These are phyloP conservation scores for Xylaria sp. DNA, from an alignment of 2,329 filamentous ascomycete species.

Conservation along the genomic window DNA sequence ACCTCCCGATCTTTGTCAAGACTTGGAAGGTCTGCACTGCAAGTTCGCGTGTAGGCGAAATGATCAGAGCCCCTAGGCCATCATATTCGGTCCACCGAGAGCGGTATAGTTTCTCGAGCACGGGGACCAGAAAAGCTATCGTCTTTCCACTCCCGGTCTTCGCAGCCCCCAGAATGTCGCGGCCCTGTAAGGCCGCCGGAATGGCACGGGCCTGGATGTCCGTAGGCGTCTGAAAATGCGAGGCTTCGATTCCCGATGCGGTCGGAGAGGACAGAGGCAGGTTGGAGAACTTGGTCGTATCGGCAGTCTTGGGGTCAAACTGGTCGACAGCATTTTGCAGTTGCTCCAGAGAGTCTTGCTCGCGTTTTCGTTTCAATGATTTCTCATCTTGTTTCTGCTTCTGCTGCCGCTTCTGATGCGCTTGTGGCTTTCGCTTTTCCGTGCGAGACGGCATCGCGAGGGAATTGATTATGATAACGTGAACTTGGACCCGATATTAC, in stretches of 20 bases:
- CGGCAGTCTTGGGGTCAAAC: constrained; percentile 67
- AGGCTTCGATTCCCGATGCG: constrained; percentile 79
- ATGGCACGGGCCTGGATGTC: constrained; percentile 94
- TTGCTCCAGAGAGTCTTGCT: constrained; percentile 54
- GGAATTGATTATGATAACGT: constrained; percentile 1
- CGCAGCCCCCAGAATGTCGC: constrained; percentile 91
- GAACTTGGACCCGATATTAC: background rate
- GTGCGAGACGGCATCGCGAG: constrained; percentile 44
- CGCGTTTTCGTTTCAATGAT: constrained; percentile 56
- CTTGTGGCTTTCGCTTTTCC: constrained; percentile 37
- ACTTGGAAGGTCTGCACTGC: constrained; percentile 97
- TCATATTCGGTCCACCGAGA: constrained; percentile 90
- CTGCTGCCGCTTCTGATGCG: constrained; percentile 42
- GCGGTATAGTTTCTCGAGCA: constrained; percentile 91
- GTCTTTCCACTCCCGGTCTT: constrained; percentile 98
- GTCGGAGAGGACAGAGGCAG: constrained; percentile 89
- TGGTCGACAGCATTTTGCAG: constrained; percentile 55
- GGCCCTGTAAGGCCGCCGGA: constrained; percentile 74
- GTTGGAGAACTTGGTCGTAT: constrained; percentile 78
- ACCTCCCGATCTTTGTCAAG: constrained; percentile 85
- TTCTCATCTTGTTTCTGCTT: constrained; percentile 48
- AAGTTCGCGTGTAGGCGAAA: constrained; percentile 93
- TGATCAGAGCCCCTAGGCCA: constrained; percentile 89
- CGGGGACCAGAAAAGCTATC: constrained; percentile 88
- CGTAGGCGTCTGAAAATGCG: constrained; percentile 90